Percentiles rank a stretch among this genome's conserved stretches.
Conservation (phyloP, 805 yeast species). For the Nakazawaea wyomingensis region DNA sequence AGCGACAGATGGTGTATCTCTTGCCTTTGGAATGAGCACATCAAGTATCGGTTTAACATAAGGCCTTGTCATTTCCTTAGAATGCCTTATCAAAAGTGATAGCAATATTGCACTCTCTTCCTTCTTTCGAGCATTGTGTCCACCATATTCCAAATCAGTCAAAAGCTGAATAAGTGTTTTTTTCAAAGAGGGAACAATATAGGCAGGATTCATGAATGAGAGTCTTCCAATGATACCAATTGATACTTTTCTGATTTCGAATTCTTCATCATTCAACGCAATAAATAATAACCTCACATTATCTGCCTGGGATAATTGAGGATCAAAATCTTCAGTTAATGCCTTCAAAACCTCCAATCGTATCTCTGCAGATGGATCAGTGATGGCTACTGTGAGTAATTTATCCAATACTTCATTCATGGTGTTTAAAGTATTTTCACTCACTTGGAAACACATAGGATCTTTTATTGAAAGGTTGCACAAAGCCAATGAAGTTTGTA, state of each 20-base stretch:
- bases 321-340: conserved; percentile 73
- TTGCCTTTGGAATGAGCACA: conserved; percentile 70
- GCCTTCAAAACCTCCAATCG: conserved; percentile 73
- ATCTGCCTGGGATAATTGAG: conserved; percentile 91
- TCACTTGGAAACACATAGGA: conserved; percentile 78
- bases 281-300: conserved; percentile 80
- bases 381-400: conserved; percentile 73
- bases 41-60: conserved; percentile 89
- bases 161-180: conserved; percentile 80
- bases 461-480: conserved; percentile 71
- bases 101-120: conserved; percentile 83
- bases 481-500: conserved; percentile 80
- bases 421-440: conserved; percentile 73
- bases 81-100: conserved; percentile 67
- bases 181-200: conserved; percentile 87
- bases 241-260: conserved; percentile 75
- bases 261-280: conserved; percentile 87
- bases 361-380: conserved; percentile 85
- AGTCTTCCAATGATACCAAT: conserved; percentile 78
- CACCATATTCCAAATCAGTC: conserved; percentile 80
- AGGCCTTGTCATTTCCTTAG: conserved; percentile 81
- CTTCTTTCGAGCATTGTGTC: conserved; percentile 60
- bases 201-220: conserved; percentile 87
- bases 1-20: conserved; percentile 58
- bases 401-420: conserved; percentile 83